Evolutionary conservation across 2,329 filamentous ascomycete species (phyloP), one percentile per base, ranked within the genome.

Genomic region (Colletotrichum sp.): DNA sequence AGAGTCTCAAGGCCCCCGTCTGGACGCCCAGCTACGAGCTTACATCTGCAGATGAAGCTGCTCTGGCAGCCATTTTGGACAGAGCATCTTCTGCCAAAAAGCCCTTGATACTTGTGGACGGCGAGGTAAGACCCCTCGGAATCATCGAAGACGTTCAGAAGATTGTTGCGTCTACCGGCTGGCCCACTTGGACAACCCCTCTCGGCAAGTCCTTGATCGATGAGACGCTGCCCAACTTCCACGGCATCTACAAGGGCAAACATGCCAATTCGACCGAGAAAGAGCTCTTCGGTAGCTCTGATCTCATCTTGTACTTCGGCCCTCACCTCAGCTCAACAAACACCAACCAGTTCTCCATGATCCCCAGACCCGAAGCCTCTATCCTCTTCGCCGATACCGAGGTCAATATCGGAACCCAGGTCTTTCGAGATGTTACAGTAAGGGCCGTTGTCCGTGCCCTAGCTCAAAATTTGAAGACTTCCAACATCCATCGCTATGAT

Each of bases 1-100:
- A 79, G 9, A 78, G 80, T n/a, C 78, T 88, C 3, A 76, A 80
- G n/a, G 72, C 77, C 2, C 76, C 79, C 3, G 78, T 83, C 38
- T 77, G 73, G 21, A 73, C 80, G 24, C 78, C 76, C 2, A 72
- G 72, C 6, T 72, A 65, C 13, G 70, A 43, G 9, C 67, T 69
- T 6, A 77, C 76, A 16, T 34, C 76, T 5, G 66, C 75, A 8
- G 77, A 83, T 24, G 79, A 84, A 30, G 76, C 79, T 67, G 79
- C 82, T 1, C 73, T 88, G 3, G 77, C 78, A 3, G 79, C 76
- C 6, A 80, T 89, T 9, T 60, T 89, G 6, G 80, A 83, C 2
- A 84, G 82, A n/a, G 83, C 91, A 0, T 85, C 88, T 60, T 32
- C 34, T 6, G 60, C 71, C 0, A 61, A 66, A n/a, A 26, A 16